Percentiles rank a stretch among this genome's conserved stretches.
Evolutionary conservation across 257 asterid genomes (phyloP).

Genomic region (Solanum phureja): DNA sequence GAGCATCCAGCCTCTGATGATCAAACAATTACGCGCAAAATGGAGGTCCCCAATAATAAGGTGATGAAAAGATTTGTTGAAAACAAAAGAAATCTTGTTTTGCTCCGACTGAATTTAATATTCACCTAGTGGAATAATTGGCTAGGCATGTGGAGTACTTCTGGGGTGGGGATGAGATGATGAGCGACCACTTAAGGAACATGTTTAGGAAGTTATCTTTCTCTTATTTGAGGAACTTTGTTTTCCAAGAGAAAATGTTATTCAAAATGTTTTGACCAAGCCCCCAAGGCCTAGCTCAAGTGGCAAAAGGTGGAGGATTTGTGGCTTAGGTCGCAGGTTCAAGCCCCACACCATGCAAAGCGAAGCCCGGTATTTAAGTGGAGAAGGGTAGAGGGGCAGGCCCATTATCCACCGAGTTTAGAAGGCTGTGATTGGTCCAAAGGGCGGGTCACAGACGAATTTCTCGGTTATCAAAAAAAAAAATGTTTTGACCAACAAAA

Average conservation of each 20-base stretch:
- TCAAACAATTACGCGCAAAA: constrained; percentile 57
- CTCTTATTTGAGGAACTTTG: neutral
- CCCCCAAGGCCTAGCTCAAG: too few species aligned
- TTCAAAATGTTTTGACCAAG: neutral
- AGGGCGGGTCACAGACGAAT: too few species aligned
- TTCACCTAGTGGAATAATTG: neutral
- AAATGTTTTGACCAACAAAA: neutral
- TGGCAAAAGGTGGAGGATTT: too few species aligned
- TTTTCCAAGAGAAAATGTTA: neutral
- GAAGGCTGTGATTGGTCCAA: too few species aligned
- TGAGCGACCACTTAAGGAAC: neutral
- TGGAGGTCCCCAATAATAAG: constrained; percentile 92
- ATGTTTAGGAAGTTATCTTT: neutral
- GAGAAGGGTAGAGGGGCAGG: too few species aligned
- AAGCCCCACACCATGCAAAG: too few species aligned
- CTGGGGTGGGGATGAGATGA: neutral
- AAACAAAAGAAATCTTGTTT: neutral
- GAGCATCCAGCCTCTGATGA: constrained; percentile 20
- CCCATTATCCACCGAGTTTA: too few species aligned
- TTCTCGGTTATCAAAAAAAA: too few species aligned
- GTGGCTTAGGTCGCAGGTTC: too few species aligned
- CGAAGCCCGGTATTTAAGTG: too few species aligned
- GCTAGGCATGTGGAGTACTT: neutral
- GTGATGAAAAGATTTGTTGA: constrained; percentile 16
- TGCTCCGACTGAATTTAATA: neutral